These are phyloP conservation scores for Tanacetum coccineum DNA, from an alignment of 129 eudicot species.

Conservation along the genomic window DNA sequence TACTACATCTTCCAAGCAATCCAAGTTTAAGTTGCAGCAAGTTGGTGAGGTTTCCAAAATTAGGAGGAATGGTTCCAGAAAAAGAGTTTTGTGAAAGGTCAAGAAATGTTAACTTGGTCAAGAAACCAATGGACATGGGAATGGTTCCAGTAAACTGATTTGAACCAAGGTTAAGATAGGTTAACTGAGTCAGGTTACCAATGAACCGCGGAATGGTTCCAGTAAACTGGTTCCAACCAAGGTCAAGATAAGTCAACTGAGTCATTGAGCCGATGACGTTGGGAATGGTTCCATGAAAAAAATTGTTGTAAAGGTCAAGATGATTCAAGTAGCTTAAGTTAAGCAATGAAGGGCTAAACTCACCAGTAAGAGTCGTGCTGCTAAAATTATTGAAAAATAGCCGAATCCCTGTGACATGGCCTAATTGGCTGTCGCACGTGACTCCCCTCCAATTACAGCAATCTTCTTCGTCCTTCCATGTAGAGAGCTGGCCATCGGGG, in stretches of 20 bases:
- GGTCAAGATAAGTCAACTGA: background rate
- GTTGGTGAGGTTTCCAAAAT: conserved; percentile 6
- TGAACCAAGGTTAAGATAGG: background rate
- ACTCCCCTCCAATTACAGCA: background rate
- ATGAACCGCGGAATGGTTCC: background rate
- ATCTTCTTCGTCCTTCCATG: background rate
- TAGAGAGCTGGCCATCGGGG: background rate
- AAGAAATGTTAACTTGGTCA: background rate
- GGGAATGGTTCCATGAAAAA: conserved; percentile 14
- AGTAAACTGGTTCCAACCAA: background rate
- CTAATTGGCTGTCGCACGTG: background rate
- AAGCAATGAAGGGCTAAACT: conserved; percentile 1
- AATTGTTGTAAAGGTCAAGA: background rate
- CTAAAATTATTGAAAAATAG: background rate
- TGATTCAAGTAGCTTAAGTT: background rate
- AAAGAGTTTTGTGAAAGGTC: background rate
- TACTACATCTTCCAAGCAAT: background rate
- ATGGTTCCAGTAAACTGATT: background rate
- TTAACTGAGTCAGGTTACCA: background rate
- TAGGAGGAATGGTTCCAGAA: background rate
- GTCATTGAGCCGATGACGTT: background rate
- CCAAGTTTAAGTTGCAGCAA: background rate
- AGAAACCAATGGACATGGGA: background rate
- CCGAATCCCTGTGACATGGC: background rate
- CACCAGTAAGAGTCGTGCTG: background rate